phyloP scores from a whole-genome alignment of 176 grass and related monocot genomes.

The Hsuehochloa calcarea region DNA sequence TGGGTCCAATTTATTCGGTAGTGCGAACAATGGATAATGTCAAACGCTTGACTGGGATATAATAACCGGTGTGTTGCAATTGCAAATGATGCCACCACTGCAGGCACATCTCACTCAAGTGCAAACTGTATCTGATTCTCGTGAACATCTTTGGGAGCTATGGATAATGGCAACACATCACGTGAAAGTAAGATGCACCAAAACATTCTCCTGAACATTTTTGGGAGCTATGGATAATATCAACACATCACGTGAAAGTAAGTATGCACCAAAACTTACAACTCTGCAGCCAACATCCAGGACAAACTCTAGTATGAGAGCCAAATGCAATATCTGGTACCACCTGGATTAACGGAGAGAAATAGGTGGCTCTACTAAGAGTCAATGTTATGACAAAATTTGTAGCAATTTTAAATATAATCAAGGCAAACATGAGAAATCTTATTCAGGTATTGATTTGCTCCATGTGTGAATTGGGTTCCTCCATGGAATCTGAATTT shows the following conservation, averaged over 20 bases:
- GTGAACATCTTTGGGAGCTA: constrained; percentile 96
- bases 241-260: constrained; percentile 81
- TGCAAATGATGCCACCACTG: constrained; percentile 68
- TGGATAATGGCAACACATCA: constrained; percentile 83
- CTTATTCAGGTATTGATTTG: constrained; percentile 80
- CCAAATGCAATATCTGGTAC: constrained; percentile 92
- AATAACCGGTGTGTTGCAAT: constrained; percentile 72
- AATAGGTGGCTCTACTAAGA: constrained; percentile 18
- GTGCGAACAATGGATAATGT: constrained; percentile 87
- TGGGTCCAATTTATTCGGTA: constrained; percentile 97
- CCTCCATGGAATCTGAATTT: constrained; percentile 95
- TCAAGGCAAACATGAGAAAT: constrained; percentile 62
- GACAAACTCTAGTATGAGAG: constrained; percentile 69
- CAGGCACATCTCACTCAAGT: constrained; percentile 91
- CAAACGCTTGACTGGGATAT: constrained; percentile 93
- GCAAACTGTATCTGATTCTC: constrained; percentile 99
- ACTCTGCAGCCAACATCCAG: constrained; percentile 92
- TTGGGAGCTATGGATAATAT: constrained; percentile 96
- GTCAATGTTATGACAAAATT: background rate
- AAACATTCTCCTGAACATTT: too few relatives aligned
- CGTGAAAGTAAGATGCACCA: constrained; percentile 87
- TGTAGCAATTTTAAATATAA: constrained; percentile 11
- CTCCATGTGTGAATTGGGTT: constrained; percentile 79
- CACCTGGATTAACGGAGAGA: constrained; percentile 62
- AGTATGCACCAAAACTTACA: constrained; percentile 95